Conservation (phyloP, 2,329 filamentous ascomycete species). For the Penicillium sp. region DNA sequence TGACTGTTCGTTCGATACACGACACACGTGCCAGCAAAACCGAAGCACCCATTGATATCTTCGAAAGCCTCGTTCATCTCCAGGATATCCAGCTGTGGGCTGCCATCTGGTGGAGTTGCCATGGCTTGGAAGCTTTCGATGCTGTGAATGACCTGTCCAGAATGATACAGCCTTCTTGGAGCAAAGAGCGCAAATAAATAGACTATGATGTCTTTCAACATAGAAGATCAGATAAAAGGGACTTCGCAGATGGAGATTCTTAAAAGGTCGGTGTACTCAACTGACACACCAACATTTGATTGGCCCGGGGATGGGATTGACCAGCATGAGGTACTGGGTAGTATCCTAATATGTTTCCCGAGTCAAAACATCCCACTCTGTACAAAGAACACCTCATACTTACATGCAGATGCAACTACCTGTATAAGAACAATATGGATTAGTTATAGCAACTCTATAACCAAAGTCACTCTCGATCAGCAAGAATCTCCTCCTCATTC, state of each 20-base stretch:
- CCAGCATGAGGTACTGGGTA: too few species aligned
- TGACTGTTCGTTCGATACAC: neutral
- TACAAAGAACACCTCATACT: neutral
- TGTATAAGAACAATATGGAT: neutral
- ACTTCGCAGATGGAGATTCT: neutral
- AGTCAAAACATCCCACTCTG: neutral
- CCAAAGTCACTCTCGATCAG: conserved; percentile 13
- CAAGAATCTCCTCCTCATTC: conserved; percentile 16
- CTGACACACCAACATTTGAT: neutral
- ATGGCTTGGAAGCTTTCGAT: neutral
- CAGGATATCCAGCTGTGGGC: neutral
- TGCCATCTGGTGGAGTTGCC: neutral
- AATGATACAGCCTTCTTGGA: neutral
- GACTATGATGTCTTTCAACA: neutral
- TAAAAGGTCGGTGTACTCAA: neutral
- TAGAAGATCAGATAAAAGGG: neutral
- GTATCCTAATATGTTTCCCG: neutral
- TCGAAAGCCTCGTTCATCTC: neutral
- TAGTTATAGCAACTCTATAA: neutral
- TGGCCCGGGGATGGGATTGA: neutral
- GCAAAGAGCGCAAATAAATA: neutral
- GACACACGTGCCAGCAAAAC: neutral
- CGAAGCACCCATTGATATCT: neutral
- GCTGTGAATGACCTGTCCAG: neutral
- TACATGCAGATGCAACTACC: neutral